phyloP scores from a whole-genome alignment of 208 protist genomes.

The Trypanosoma melophagium region DNA sequence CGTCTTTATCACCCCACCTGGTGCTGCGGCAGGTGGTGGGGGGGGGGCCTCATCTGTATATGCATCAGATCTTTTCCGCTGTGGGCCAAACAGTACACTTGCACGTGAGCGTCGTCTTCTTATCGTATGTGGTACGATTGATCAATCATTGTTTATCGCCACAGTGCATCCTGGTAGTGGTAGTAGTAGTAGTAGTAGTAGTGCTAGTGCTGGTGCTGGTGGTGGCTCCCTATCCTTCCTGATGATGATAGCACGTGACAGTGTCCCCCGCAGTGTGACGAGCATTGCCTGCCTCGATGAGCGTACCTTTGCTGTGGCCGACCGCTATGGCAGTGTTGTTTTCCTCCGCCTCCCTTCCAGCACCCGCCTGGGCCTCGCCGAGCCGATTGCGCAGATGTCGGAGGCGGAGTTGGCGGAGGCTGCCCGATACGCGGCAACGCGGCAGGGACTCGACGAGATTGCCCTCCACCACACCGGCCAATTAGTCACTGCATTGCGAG shows the following conservation, averaged over 20 bases:
- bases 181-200: neutral
- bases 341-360: slow-evolving; percentile 60
- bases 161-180: slow-evolving; percentile 49
- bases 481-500: slow-evolving; percentile 60
- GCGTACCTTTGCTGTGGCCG: slow-evolving; percentile 65
- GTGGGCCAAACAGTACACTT: slow-evolving; percentile 29
- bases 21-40: slow-evolving; percentile 24
- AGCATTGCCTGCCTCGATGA: slow-evolving; percentile 61
- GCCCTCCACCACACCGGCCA: slow-evolving; percentile 66
- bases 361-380: slow-evolving; percentile 59
- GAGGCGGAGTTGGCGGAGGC: slow-evolving; percentile 55
- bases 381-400: slow-evolving; percentile 50
- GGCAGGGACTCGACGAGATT: slow-evolving; percentile 64
- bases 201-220: neutral
- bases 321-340: slow-evolving; percentile 67
- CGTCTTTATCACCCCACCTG: slow-evolving; percentile 60
- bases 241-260: slow-evolving; percentile 57
- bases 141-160: slow-evolving; percentile 70
- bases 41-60: slow-evolving; percentile 13
- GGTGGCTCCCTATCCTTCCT: slow-evolving; percentile 58
- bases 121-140: slow-evolving; percentile 70
- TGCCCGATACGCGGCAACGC: slow-evolving; percentile 36
- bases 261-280: slow-evolving; percentile 64
- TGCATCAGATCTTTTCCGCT: slow-evolving; percentile 60
- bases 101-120: slow-evolving; percentile 62